Evolutionary conservation across 2,329 filamentous ascomycete genomes (phyloP), one percentile per base, ranked within the genome.

Genomic region (Dactylellina parvicollis): DNA sequence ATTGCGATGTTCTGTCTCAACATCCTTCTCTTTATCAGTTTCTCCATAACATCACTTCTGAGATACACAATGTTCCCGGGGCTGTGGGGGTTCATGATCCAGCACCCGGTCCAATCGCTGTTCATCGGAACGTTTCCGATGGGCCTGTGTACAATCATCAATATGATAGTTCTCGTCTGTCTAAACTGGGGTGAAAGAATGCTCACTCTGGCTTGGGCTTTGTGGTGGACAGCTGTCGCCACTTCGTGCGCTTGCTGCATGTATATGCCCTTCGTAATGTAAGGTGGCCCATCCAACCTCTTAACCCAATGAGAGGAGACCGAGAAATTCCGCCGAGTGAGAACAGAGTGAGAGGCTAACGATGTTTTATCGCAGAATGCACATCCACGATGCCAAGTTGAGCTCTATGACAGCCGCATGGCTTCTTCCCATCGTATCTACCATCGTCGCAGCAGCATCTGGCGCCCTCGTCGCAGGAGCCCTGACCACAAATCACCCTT

Each of bases 41-140:
- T 88, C 57, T 80, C 84, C 18, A 67, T 80, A 4, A 83, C 89
- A 47, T 88, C 86, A 0, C 64, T 86, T 1, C 78, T 89, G 1
- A 84, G 89, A 3, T 92, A 91, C 76, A 81, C 81, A 0, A 77
- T 90, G 0, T 91, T 89, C 76, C 89, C 88, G 0, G 83, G 85
- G 67, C 87, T 90, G 28, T 91, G 88, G 85, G 77, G 69, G 0
- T 86, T 85, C 14, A 90, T 92, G 88, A 84, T 91, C 34, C 81
- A 82, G 1, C 87, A 92, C 78, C 88, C 87, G 0, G 85, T 84
- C 0, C 87, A 92, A 77, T 88, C 86, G 0, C 82, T 92, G 59
- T 92, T 91, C 75, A 80, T 92, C 2, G 89, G 86, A 0, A 89
- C 87, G 0, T 84, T 90, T 30, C 88, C 88, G 0, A 90, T 91